phyloP scores from a whole-genome alignment of 2,329 filamentous ascomycete species.

The Ceratocystis colombiana region DNA sequence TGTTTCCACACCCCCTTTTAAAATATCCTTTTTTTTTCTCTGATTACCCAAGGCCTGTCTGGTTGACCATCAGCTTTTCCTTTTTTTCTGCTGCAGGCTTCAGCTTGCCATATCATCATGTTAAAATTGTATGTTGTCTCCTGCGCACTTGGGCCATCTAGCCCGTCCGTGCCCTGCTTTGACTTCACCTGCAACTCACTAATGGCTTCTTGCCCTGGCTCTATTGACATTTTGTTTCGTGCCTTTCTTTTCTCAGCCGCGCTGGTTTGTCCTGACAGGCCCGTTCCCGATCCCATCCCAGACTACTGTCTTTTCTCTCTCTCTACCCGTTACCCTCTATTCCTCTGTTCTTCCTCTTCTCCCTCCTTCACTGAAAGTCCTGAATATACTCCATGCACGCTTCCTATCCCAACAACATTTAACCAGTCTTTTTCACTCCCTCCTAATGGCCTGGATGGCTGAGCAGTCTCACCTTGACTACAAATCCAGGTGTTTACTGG shows the following conservation, averaged over 20 bases:
- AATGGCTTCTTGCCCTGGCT: not conserved
- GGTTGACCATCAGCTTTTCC: conserved; percentile 2
- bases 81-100: not conserved
- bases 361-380: not conserved
- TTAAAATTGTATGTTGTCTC: not conserved
- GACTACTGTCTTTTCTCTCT: not conserved
- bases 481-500: conserved; percentile 1
- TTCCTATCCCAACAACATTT: conserved; percentile 2
- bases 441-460: conserved; percentile 1
- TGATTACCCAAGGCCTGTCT: not conserved
- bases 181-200: conserved; percentile 12
- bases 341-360: not conserved
- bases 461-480: conserved; percentile 9
- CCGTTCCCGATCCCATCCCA: not conserved
- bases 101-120: not conserved
- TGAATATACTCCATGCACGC: not conserved
- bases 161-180: conserved; percentile 10
- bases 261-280: not conserved
- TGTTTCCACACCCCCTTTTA: not conserved
- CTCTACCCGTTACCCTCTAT: not conserved
- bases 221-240: not conserved
- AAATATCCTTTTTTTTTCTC: not conserved
- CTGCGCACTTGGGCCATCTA: conserved; percentile 10
- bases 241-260: conserved; percentile 11
- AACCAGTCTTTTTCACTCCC: not conserved